Conservation (phyloP, 345 rosid species). For the Noccaea bulbosa region DNA sequence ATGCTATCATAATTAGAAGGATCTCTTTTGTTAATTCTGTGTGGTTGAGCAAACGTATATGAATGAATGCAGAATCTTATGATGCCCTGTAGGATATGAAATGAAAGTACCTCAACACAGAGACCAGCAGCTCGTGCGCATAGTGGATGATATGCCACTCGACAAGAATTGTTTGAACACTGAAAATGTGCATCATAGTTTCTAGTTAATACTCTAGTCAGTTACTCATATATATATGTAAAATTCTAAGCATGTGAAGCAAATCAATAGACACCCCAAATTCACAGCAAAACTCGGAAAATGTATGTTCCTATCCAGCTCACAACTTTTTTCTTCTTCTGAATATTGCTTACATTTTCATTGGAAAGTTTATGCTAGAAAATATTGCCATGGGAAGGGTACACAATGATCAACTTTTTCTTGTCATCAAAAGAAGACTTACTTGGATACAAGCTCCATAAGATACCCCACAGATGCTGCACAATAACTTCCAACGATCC, state of each 20-base stretch:
- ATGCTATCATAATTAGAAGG: neutral
- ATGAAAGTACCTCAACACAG: conserved; percentile 84
- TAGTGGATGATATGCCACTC: conserved; percentile 98
- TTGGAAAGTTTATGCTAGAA: neutral
- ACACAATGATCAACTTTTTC: conserved; percentile 14
- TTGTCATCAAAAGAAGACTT: conserved; percentile 46
- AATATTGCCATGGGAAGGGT: conserved; percentile 1
- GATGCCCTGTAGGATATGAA: conserved; percentile 35
- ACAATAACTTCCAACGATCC: conserved; percentile 98
- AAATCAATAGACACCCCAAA: conserved; percentile 8
- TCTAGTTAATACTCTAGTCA: conserved; percentile 16
- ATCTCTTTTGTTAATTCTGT: conserved; percentile 14
- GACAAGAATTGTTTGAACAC: conserved; percentile 91
- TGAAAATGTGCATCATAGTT: conserved; percentile 41
- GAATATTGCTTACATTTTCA: conserved; percentile 9
- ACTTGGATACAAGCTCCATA: conserved; percentile 99
- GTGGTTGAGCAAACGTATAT: conserved; percentile 16
- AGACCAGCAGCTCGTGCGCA: conserved; percentile 99
- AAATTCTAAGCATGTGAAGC: neutral
- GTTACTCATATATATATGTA: conserved; percentile 10
- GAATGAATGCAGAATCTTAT: conserved; percentile 23
- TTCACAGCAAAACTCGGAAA: neutral
- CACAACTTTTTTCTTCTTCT: neutral
- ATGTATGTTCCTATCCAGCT: conserved; percentile 1
- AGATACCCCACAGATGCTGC: conserved; percentile 92